Percentiles rank a stretch among this genome's conserved stretches.
Evolutionary conservation across 2,329 filamentous ascomycete species (phyloP).

Genomic region (Cladophialophora psammophila): DNA sequence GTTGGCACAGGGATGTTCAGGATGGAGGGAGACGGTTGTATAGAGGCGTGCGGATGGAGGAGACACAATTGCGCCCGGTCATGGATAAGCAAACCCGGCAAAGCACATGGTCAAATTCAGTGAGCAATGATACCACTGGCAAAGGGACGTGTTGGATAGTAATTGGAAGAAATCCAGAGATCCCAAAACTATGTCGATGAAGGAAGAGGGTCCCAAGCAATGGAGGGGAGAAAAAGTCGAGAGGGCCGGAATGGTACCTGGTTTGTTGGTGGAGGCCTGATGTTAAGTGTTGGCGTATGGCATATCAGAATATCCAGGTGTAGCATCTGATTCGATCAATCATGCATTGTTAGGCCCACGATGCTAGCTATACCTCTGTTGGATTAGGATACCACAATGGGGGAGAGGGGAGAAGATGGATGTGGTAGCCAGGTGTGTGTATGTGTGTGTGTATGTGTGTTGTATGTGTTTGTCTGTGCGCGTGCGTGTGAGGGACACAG

Average conservation of each 20-base stretch:
- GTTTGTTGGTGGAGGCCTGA: constrained; percentile 31
- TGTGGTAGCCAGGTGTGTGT: constrained; percentile 1
- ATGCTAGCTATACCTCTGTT: constrained; percentile 23
- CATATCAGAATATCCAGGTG: constrained; percentile 18
- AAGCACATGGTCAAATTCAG: constrained; percentile 13
- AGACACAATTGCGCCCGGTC: constrained; percentile 22
- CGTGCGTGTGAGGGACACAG: not conserved
- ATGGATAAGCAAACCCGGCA: constrained; percentile 19
- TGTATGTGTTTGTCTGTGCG: not conserved
- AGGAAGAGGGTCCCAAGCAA: constrained; percentile 21
- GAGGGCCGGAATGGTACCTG: constrained; percentile 21
- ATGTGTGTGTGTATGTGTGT: not conserved
- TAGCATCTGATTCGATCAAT: constrained; percentile 22
- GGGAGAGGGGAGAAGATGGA: constrained; percentile 6
- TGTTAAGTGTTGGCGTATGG: constrained; percentile 17
- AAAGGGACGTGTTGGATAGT: constrained; percentile 29
- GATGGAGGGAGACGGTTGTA: constrained; percentile 14
- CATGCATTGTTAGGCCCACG: constrained; percentile 26
- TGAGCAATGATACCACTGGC: constrained; percentile 15
- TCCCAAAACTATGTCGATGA: constrained; percentile 10
- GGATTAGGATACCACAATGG: constrained; percentile 13
- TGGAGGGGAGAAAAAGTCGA: constrained; percentile 24
- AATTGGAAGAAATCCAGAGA: constrained; percentile 30
- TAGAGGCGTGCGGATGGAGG: constrained; percentile 20
- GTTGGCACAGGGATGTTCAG: constrained; percentile 27